Percentiles rank a stretch among this genome's conserved stretches.
phyloP scores from a whole-genome alignment of 1,139 yeast species.

The Arxiozyma heterogenica region DNA sequence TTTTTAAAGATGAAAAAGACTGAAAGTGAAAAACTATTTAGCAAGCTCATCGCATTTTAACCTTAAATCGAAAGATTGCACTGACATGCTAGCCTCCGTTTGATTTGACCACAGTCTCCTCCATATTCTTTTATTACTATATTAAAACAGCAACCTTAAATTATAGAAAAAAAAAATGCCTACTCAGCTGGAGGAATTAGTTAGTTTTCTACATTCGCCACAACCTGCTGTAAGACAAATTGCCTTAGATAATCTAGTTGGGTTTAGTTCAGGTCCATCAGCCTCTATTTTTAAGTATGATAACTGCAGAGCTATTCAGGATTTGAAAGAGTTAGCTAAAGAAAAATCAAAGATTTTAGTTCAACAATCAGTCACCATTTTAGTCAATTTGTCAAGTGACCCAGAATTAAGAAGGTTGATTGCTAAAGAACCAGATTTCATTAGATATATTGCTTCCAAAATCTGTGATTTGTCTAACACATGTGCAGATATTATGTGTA shows the following conservation, averaged over 20 bases:
- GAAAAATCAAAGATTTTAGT: slow-evolving; percentile 48
- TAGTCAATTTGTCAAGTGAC: slow-evolving; percentile 70
- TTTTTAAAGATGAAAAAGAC: too few relatives aligned
- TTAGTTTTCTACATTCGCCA: slow-evolving; percentile 72
- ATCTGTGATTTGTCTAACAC: slow-evolving; percentile 50
- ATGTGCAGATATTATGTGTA: slow-evolving; percentile 76
- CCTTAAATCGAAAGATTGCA: neutral
- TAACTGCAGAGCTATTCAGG: slow-evolving; percentile 63
- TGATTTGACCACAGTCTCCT: too few relatives aligned
- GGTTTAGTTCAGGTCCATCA: slow-evolving; percentile 64
- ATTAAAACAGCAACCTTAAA: neutral
- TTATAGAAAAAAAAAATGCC: slow-evolving; percentile 36
- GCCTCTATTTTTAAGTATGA: slow-evolving; percentile 61
- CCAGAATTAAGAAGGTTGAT: slow-evolving; percentile 52
- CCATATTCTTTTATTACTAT: too few relatives aligned
- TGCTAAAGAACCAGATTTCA: slow-evolving; percentile 53
- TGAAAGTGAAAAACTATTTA: neutral
- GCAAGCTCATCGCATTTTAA: neutral
- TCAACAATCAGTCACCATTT: slow-evolving; percentile 63
- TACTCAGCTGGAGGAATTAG: slow-evolving; percentile 58
- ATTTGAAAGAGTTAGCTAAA: slow-evolving; percentile 51
- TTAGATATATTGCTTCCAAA: slow-evolving; percentile 45
- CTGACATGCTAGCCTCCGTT: too few relatives aligned
- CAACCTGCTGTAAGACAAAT: slow-evolving; percentile 77
- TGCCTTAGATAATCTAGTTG: slow-evolving; percentile 78